phyloP scores from a whole-genome alignment of 2,329 filamentous ascomycete species.

The Ceratocystis lukuohia region DNA sequence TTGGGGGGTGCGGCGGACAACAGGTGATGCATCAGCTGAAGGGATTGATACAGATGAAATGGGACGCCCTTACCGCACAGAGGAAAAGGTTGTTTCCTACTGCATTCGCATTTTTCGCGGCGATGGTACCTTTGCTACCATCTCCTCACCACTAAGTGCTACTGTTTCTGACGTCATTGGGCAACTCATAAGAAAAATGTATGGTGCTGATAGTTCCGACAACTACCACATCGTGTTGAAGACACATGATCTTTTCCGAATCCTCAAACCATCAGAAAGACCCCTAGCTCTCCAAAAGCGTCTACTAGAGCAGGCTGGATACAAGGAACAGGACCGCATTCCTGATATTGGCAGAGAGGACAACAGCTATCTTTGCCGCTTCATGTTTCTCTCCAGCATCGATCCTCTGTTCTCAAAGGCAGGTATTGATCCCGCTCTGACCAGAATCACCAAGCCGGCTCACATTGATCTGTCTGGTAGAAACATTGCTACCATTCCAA shows the following conservation, averaged over 20 bases:
- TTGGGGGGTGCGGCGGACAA: constrained; percentile 74
- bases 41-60: constrained; percentile 44
- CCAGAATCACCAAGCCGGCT: constrained; percentile 77
- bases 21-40: constrained; percentile 51
- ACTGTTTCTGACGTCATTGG: constrained; percentile 75
- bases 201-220: constrained; percentile 74
- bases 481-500: constrained; percentile 89
- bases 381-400: constrained; percentile 67
- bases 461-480: constrained; percentile 84
- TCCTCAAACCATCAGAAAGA: constrained; percentile 63
- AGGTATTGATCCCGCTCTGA: constrained; percentile 61
- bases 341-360: constrained; percentile 93
- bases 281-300: constrained; percentile 86
- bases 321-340: constrained; percentile 70
- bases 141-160: constrained; percentile 71
- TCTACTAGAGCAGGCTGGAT: constrained; percentile 81
- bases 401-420: constrained; percentile 49
- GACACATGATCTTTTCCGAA: constrained; percentile 78
- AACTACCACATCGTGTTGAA: constrained; percentile 94
- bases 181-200: constrained; percentile 90
- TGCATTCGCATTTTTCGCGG: constrained; percentile 92
- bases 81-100: constrained; percentile 64
- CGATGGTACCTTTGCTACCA: constrained; percentile 85
- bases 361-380: constrained; percentile 91
- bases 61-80: constrained; percentile 6